phyloP scores from a whole-genome alignment of 2,329 filamentous ascomycete species.

The Ascochyta koolunga region DNA sequence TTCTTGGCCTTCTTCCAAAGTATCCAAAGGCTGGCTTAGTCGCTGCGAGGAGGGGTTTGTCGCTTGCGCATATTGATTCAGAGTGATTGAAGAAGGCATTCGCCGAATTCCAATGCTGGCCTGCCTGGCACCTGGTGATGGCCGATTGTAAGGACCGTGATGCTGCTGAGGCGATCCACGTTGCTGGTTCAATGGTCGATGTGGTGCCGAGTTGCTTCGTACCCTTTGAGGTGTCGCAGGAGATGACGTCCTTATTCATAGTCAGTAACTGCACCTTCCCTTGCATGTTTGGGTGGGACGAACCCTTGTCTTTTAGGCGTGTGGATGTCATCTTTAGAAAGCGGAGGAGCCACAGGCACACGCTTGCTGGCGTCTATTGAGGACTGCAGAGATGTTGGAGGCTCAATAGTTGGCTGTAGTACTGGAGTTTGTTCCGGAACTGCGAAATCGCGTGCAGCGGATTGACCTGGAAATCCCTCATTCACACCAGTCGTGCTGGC shows the following conservation, averaged over 20 bases:
- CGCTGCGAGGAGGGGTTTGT: slow-evolving; percentile 29
- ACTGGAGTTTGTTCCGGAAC: slow-evolving; percentile 21
- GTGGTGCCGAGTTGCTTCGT: slow-evolving; percentile 38
- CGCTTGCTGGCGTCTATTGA: slow-evolving; percentile 43
- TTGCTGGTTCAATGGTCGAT: slow-evolving; percentile 11
- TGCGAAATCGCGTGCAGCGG: slow-evolving; percentile 44
- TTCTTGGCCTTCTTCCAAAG: slow-evolving; percentile 36
- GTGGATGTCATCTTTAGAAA: slow-evolving; percentile 24
- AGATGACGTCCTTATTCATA: slow-evolving; percentile 17
- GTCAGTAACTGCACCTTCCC: slow-evolving; percentile 26
- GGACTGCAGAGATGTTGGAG: slow-evolving; percentile 44
- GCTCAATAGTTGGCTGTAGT: slow-evolving; percentile 33
- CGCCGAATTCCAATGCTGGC: slow-evolving; percentile 47
- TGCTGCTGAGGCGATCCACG: slow-evolving; percentile 24
- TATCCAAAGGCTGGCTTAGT: slow-evolving; percentile 35
- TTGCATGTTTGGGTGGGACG: neutral
- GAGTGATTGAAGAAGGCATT: slow-evolving; percentile 34
- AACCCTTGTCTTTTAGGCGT: slow-evolving; percentile 31
- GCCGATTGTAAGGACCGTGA: slow-evolving; percentile 29
- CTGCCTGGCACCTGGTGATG: slow-evolving; percentile 33
- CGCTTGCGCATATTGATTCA: slow-evolving; percentile 30
- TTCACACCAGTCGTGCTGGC: slow-evolving; percentile 41
- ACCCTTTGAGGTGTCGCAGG: slow-evolving; percentile 23
- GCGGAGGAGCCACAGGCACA: slow-evolving; percentile 32
- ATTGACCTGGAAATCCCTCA: slow-evolving; percentile 38